Conservation (phyloP, 495 filamentous ascomycete species). For the Apiosordaria backusii region DNA sequence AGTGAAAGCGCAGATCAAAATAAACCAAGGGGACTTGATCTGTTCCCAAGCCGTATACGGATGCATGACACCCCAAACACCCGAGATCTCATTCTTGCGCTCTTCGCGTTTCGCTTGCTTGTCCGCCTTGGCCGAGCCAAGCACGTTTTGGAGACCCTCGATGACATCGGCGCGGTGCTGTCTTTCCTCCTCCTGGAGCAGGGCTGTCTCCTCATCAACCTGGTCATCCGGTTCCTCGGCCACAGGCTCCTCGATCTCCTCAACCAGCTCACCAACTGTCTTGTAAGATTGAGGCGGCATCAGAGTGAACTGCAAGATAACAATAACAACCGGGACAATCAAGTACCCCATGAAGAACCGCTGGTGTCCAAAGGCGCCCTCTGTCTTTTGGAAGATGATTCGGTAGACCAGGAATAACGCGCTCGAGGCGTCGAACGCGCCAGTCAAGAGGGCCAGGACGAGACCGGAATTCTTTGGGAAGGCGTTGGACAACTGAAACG, state of each 20-base stretch:
- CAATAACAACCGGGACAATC: constrained; percentile 66
- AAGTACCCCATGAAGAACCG: constrained; percentile 78
- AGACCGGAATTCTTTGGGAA: constrained; percentile 83
- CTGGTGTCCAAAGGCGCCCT: constrained; percentile 58
- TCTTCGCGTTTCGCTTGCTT: constrained; percentile 52
- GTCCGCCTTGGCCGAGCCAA: constrained; percentile 59
- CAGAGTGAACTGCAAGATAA: constrained; percentile 64
- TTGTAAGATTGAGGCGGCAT: constrained; percentile 85
- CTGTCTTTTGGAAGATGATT: constrained; percentile 62
- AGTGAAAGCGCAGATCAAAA: constrained; percentile 82
- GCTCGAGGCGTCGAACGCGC: constrained; percentile 85
- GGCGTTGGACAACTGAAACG: constrained; percentile 89
- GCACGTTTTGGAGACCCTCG: constrained; percentile 67
- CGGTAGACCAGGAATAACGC: constrained; percentile 87
- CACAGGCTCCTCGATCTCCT: constrained; percentile 56
- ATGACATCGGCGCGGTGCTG: constrained; percentile 65
- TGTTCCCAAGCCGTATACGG: constrained; percentile 67
- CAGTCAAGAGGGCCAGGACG: constrained; percentile 80
- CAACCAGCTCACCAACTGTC: constrained; percentile 78
- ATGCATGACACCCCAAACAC: constrained; percentile 90
- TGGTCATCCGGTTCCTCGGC: constrained; percentile 47
- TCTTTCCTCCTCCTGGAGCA: constrained; percentile 60
- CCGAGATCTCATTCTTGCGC: constrained; percentile 59
- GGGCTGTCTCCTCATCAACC: constrained; percentile 56
- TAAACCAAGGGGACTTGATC: constrained; percentile 80